A percentile compares a stretch with the other conserved stretches of the same genome.
Evolutionary conservation across 345 rosid species (phyloP).

Genomic region (Acer campestre): DNA sequence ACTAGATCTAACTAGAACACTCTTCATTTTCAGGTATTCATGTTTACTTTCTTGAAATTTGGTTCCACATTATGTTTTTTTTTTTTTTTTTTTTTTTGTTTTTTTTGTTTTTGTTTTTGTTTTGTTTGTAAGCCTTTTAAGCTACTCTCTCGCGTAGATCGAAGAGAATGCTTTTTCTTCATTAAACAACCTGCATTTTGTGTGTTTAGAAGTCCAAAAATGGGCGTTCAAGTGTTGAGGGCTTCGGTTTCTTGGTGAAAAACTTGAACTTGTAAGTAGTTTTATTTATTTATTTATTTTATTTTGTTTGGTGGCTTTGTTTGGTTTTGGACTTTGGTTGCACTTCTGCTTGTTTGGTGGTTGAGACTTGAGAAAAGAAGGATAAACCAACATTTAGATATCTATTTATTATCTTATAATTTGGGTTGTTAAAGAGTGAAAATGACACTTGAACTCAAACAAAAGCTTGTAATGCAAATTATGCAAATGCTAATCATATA

Average conservation of each 20-base stretch:
- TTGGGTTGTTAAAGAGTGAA: conserved; percentile 15
- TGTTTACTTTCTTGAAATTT: neutral
- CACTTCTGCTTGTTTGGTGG: conserved; percentile 20
- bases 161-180: conserved; percentile 3
- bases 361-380: conserved; percentile 15
- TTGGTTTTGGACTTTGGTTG: conserved; percentile 21
- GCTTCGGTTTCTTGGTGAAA: neutral
- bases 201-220: no score
- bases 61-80: neutral
- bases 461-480: conserved; percentile 7
- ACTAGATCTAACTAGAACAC: conserved; percentile 25
- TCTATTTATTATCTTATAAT: neutral
- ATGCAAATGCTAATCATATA: neutral
- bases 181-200: conserved; percentile 27
- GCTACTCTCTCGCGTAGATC: conserved; percentile 9
- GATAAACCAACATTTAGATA: neutral
- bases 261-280: conserved; percentile 11
- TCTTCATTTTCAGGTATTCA: conserved; percentile 15
- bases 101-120: neutral
- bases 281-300: no score
- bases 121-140: neutral
- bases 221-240: no score
- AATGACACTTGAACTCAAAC: conserved; percentile 28
- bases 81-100: neutral
- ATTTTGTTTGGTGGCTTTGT: conserved; percentile 4